Evolutionary conservation across 2,329 filamentous ascomycete genomes (phyloP), one percentile per base, ranked within the genome.

Genomic region (Beauveria caledonica): DNA sequence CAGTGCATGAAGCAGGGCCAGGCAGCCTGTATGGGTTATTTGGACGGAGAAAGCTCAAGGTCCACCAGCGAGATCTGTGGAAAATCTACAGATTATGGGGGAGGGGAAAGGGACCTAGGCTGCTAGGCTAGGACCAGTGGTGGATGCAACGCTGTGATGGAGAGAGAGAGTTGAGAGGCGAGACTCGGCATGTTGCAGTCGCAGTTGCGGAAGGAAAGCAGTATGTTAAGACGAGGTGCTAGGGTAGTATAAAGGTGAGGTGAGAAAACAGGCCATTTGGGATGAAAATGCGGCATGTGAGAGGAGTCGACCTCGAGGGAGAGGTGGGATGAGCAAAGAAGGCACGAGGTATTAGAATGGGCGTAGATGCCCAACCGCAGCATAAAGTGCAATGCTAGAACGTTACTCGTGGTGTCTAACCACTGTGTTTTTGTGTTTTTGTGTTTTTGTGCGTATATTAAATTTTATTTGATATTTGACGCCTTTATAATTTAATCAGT

Each of bases 211-310:
- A 36, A 36, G 33, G 33, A 36, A 36, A 36, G 33, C 33, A 13
- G 33, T 36, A 13, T 36, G 33, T 13, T 36, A 11, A 36, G 33
- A 36, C 29, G 19, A 21, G 27, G 21, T n/a, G 27, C 21, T 42
- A 17, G 19, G 36, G 25, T 46, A 40, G 27, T 5, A n/a, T 5
- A n/a, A 40, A 29, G 21, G 52, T 55, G 52, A 55, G 39, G 52
- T 40, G 42, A 48, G 27, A 44, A 57, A 57, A 57, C 54, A 57
- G 54, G 54, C 54, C 54, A 57, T 39, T 39, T 48, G 11, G 13
- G 27, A 44, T 44, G 17, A 17, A 25, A 27, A 44, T 46, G 54
- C n/a, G 44, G 52, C 52, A 55, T 57, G 54, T 57, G 53, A 56
- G 53, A 33, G 54, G 42, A 39, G 42, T 27, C 52, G 21, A 21